Evolutionary conservation across 1,139 yeast species (phyloP), one percentile per base, ranked within the genome.

Genomic region (Blastobotrys buckinghamii): DNA sequence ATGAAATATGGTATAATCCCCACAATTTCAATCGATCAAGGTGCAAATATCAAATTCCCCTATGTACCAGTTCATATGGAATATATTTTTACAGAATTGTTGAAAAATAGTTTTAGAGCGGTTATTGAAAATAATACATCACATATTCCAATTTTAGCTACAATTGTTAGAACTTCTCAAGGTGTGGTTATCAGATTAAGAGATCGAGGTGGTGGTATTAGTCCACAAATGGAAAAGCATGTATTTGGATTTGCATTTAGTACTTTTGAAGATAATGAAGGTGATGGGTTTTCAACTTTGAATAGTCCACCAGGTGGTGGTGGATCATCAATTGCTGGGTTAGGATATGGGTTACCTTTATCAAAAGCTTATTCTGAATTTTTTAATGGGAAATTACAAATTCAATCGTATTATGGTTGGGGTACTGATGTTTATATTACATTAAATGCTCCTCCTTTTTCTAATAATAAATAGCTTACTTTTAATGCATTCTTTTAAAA

Each of bases 291-390:
- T 46, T 44, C 64, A 6, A 67, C 85, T 0, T 67, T 81, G 49
- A 84, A 84, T 59, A 77, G 78, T 17, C 81, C 86, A 17, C 94
- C 94, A 0, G 94, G 89, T 0, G 66, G 61, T 34, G 85, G 83
- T 1, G 82, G 84, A 0, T 79, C 83, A 59, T 76, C 80, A 6
- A 87, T 89, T 32, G 96, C 97, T 0, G 98, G 98, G 0, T 84
- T 92, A 86, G 98, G 98, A 0, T 90, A 88, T 62, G 98, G 98
- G 0, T 68, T 90, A 47, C 97, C 97, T 1, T 70, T 90, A 53
- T 86, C 92, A 69, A 78, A 76, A 59, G 83, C 85, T 0, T 83
- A 83, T 59, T 78, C 82, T 34, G 83, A 79, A 60, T 74, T 81
- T 60, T 82, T 82, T 61, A 82, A 81, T 37, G 97, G 97, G 1